phyloP scores from a whole-genome alignment of 306 rosid species.

The Rubus parviflorus region DNA sequence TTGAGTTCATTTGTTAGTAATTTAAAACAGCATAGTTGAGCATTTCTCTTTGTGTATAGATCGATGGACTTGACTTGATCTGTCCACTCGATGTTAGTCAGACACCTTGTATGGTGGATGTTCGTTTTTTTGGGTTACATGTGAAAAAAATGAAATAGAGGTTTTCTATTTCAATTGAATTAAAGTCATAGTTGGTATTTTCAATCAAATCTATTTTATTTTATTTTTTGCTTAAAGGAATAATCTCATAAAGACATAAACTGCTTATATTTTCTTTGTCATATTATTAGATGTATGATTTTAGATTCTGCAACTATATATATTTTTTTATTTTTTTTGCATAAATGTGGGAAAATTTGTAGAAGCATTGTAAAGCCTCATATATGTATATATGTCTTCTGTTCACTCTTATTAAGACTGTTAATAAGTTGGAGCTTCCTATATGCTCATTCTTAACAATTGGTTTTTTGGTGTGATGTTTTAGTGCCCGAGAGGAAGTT shows the following conservation, averaged over 20 bases:
- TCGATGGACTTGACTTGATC: background rate
- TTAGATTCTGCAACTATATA: background rate
- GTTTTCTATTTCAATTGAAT: no score
- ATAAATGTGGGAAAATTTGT: background rate
- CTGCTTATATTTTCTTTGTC: background rate
- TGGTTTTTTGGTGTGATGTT: conserved; percentile 8
- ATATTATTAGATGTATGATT: background rate
- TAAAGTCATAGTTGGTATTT: background rate
- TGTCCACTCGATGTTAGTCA: background rate
- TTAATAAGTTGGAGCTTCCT: background rate
- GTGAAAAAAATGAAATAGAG: no score
- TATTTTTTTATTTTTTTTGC: no score
- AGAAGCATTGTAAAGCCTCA: background rate
- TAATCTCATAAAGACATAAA: background rate
- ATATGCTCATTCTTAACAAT: background rate
- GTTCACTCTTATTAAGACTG: background rate
- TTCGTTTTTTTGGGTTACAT: no score
- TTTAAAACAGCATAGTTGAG: background rate
- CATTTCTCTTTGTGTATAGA: background rate
- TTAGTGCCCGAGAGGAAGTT: conserved; percentile 88
- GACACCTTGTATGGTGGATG: background rate
- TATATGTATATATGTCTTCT: background rate
- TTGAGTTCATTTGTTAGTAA: background rate
- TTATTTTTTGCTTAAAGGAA: background rate
- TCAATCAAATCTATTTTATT: background rate